These are phyloP conservation scores for Atkinsonella hypoxylon DNA, from an alignment of 2,329 filamentous ascomycete genomes.

Conservation along the genomic window DNA sequence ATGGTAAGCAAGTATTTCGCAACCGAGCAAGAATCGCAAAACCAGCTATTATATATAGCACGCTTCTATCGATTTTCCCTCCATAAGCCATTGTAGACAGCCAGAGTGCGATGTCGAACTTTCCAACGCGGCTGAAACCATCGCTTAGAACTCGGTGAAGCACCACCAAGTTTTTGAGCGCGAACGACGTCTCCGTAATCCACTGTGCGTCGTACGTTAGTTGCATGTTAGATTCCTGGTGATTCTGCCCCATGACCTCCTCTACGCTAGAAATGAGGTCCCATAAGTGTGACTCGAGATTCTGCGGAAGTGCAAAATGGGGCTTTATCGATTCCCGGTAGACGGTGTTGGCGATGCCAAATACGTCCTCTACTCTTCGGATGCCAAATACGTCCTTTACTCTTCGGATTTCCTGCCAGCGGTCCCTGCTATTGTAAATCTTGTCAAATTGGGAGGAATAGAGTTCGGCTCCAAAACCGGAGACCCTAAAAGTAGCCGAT, in stretches of 20 bases:
- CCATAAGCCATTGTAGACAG: conserved; percentile 1
- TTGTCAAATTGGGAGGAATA: conserved; percentile 7
- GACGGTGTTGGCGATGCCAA: background rate
- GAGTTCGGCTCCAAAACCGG: conserved; percentile 12
- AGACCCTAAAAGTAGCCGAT: conserved; percentile 6
- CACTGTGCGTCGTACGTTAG: conserved; percentile 1
- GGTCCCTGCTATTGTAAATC: conserved; percentile 7
- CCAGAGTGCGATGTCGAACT: conserved; percentile 1
- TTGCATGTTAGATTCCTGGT: background rate
- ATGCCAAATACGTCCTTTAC: background rate
- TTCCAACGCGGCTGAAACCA: background rate
- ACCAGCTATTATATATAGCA: background rate
- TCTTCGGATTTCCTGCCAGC: background rate
- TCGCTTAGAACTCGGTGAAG: background rate
- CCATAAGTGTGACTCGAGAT: background rate
- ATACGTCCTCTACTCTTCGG: background rate
- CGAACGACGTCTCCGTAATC: background rate
- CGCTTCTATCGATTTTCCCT: background rate
- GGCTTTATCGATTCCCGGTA: background rate
- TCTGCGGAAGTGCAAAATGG: background rate
- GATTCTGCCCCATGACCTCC: background rate
- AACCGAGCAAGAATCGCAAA: background rate
- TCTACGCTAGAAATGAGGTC: background rate
- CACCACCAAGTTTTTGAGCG: background rate
- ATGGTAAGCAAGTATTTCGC: background rate